These are phyloP conservation scores for Aegilops tauschii DNA, from an alignment of 176 grass and related monocot species.

Conservation along the genomic window DNA sequence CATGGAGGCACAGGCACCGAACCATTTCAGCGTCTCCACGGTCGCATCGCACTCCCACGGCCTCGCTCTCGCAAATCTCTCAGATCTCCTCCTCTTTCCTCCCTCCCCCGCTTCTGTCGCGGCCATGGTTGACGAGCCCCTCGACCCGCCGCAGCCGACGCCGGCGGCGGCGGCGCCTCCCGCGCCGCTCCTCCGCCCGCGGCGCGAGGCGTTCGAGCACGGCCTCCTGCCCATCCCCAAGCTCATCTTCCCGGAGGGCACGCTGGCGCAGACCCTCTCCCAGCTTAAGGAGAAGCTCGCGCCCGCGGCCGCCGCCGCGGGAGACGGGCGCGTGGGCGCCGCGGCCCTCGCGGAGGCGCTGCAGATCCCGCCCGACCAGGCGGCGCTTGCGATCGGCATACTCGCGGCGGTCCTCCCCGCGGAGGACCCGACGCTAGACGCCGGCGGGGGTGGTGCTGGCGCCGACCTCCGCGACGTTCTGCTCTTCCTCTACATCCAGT, in stretches of 20 bases:
- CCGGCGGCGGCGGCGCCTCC: neutral
- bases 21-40: slow-evolving; percentile 6
- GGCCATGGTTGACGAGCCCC: slow-evolving; percentile 52
- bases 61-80: neutral
- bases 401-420: slow-evolving; percentile 71
- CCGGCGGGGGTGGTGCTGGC: slow-evolving; percentile 11
- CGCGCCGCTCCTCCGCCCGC: slow-evolving; percentile 54
- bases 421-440: slow-evolving; percentile 56
- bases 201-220: slow-evolving; percentile 88
- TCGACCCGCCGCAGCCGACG: slow-evolving; percentile 40
- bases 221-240: slow-evolving; percentile 88
- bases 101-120: slow-evolving; percentile 29
- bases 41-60: neutral
- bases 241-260: slow-evolving; percentile 80
- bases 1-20: neutral
- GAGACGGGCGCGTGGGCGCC: slow-evolving; percentile 48
- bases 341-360: slow-evolving; percentile 58
- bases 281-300: slow-evolving; percentile 69
- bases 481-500: slow-evolving; percentile 90
- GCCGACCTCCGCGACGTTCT: slow-evolving; percentile 69
- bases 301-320: slow-evolving; percentile 1
- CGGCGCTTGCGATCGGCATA: slow-evolving; percentile 64
- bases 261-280: slow-evolving; percentile 54
- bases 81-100: slow-evolving; percentile 17
- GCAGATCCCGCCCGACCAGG: slow-evolving; percentile 83